Base-by-base conservation (phyloP, 2,329 filamentous ascomycete species). In the Atkinsonella texensis region DNA sequence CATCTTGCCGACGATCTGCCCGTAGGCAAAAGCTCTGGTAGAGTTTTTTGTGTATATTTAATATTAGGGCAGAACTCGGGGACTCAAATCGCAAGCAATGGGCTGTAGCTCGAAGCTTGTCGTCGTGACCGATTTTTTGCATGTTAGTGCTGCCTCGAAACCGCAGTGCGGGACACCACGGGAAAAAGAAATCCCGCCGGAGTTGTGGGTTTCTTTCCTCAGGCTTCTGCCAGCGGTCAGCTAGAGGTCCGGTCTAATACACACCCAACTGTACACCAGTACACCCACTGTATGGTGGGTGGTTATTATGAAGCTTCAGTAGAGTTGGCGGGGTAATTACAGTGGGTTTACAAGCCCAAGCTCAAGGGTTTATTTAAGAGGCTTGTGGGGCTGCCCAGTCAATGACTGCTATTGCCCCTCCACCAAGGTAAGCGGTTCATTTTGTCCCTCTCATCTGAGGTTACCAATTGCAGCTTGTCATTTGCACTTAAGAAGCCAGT, bases 1-100 rank as follows among this genome's bases (percentile, higher is more conserved):
- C 68, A 70, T 70, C 32, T 61, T 69, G 65, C 49, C 60, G 60
- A 51, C 56, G 52, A 52, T 45, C 58, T 54, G 53, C 57, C 58
- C 60, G 53, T 58, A n/a, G 55, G 56, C 57, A 57, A 51, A 55
- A 61, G 57, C 59, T 65, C 53, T 62, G 59, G 48, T 51, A 18
- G 45, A 31, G 38, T 39, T 32, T 20, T 45, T 48, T 4, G 45
- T 47, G 28, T 17, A 40, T 42, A 46, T 40, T 28, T 40, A 45
- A 41, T 8, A 42, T 23, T n/a, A 28, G 12, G 10, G 49, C 53
- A 53, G 46, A 49, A 32, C n/a, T 8, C 47, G 55, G 9, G 56
- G 58, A 58, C 58, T 54, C 54, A 54, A 57, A 58, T 55, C 50
- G 28, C 57, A 54, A 13, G 60, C 56, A 57, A 58, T 52, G 60